phyloP scores from a whole-genome alignment of 192 early-diverging fungal genomes.

The Gamsiella multidivaricata region DNA sequence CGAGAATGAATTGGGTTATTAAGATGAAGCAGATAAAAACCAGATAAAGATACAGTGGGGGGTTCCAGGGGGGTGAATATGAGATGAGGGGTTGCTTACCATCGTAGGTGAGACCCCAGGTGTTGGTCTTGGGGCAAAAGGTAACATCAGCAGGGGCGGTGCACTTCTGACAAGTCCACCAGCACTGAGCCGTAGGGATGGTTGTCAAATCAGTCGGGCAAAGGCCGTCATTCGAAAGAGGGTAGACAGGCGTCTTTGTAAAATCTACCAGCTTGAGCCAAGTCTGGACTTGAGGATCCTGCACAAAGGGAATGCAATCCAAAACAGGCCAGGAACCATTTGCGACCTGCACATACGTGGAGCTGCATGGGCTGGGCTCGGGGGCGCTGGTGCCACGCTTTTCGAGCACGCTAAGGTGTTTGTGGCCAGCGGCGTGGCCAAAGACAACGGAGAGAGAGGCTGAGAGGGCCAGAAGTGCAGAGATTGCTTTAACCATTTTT shows the following conservation, averaged over 20 bases:
- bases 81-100: conserved; percentile 12
- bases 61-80: background rate
- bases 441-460: conserved; percentile 15
- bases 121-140: conserved; percentile 55
- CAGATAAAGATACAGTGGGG: too few relatives aligned
- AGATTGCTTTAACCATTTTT: conserved; percentile 17
- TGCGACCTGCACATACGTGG: conserved; percentile 9
- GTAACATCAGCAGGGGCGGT: conserved; percentile 27
- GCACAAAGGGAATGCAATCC: conserved; percentile 28
- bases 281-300: conserved; percentile 48
- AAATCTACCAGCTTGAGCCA: conserved; percentile 55
- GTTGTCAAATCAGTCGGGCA: conserved; percentile 5
- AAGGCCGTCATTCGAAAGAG: conserved; percentile 44
- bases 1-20: background rate
- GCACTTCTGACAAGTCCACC: conserved; percentile 61
- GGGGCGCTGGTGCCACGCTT: conserved; percentile 8
- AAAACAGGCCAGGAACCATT: conserved; percentile 20
- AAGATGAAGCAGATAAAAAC: background rate
- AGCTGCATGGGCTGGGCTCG: background rate
- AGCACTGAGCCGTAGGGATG: conserved; percentile 52
- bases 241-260: conserved; percentile 45
- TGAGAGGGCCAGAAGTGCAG: conserved; percentile 13
- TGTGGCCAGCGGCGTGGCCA: background rate
- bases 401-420: conserved; percentile 5
- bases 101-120: conserved; percentile 66